These are phyloP conservation scores for Triadica sebifera DNA, from an alignment of 345 rosid genomes.

Conservation along the genomic window DNA sequence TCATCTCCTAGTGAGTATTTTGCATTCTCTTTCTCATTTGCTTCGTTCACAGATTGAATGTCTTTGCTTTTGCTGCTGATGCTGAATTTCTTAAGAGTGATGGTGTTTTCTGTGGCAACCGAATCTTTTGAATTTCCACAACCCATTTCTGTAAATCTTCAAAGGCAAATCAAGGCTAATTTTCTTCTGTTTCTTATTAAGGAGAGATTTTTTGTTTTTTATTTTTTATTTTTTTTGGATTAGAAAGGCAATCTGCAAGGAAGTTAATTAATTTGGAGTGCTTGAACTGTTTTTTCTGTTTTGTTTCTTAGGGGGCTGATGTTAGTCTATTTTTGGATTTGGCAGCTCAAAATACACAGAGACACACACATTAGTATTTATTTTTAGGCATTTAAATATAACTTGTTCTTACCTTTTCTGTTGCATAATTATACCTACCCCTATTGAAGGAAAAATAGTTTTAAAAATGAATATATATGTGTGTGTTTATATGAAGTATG, in stretches of 20 bases:
- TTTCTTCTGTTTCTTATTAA: too few species aligned
- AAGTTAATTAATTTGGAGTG: too few species aligned
- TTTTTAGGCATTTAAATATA: constrained; percentile 15
- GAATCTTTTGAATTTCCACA: constrained; percentile 78
- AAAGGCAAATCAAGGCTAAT: neutral
- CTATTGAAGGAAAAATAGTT: too few species aligned
- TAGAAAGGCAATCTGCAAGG: too few species aligned
- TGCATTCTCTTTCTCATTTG: constrained; percentile 1
- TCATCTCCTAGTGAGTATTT: too few species aligned
- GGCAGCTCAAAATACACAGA: neutral
- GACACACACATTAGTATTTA: neutral
- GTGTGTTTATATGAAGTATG: too few species aligned
- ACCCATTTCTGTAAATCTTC: constrained; percentile 49
- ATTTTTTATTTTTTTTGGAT: too few species aligned
- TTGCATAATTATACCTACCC: neutral
- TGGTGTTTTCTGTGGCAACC: constrained; percentile 62
- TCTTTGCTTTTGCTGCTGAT: neutral
- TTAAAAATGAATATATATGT: too few species aligned
- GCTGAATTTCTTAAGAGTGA: constrained; percentile 40
- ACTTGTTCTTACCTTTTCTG: neutral
- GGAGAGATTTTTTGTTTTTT: too few species aligned
- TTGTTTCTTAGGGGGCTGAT: constrained; percentile 9
- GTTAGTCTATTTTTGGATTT: neutral
- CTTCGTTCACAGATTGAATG: neutral
- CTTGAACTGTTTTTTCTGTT: constrained; percentile 17